These are phyloP conservation scores for Aspergillus ochraceoroseus DNA, from an alignment of 2,329 filamentous ascomycete genomes.

Conservation along the genomic window DNA sequence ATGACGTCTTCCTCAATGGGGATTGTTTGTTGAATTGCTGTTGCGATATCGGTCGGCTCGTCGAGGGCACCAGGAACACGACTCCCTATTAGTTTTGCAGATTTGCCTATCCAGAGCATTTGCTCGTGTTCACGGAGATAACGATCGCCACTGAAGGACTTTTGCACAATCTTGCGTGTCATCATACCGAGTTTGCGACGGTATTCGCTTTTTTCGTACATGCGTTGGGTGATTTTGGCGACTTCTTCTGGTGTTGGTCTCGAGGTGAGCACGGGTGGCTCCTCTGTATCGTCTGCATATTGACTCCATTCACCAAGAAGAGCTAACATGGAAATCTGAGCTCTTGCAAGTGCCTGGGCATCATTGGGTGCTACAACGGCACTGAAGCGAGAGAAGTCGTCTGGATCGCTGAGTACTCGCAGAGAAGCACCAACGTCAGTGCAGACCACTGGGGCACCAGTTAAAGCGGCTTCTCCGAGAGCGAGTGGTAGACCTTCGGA, in stretches of 20 bases:
- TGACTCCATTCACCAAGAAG: constrained; percentile 59
- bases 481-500: constrained; percentile 46
- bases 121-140: constrained; percentile 61
- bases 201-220: constrained; percentile 57
- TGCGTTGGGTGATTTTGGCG: constrained; percentile 51
- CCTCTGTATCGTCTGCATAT: constrained; percentile 51
- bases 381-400: constrained; percentile 51
- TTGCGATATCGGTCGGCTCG: constrained; percentile 26
- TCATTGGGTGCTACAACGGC: constrained; percentile 63
- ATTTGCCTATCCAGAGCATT: constrained; percentile 51
- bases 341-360: constrained; percentile 54
- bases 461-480: constrained; percentile 45
- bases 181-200: constrained; percentile 56
- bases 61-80: constrained; percentile 22
- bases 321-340: constrained; percentile 58
- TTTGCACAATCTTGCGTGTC: constrained; percentile 55
- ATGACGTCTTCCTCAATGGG: constrained; percentile 36
- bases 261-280: constrained; percentile 45
- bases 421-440: constrained; percentile 43
- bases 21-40: constrained; percentile 24
- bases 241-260: constrained; percentile 50
- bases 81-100: constrained; percentile 32
- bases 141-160: constrained; percentile 55
- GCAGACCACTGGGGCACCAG: constrained; percentile 44
- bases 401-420: constrained; percentile 40